Conservation (phyloP, 805 yeast species). For the Priceomyces carsonii region DNA sequence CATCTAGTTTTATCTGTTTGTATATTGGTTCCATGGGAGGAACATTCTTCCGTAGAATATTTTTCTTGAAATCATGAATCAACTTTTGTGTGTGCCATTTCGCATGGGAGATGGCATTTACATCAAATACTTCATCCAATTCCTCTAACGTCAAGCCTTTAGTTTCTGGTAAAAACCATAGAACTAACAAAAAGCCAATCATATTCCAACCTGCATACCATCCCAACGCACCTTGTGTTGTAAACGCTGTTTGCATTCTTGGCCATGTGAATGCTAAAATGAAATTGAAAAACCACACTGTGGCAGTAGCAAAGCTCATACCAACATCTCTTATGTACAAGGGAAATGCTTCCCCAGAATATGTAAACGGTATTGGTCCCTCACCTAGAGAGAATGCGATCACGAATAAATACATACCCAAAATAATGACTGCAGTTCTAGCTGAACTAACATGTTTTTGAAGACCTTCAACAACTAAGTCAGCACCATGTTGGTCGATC, state of each 20-base stretch:
- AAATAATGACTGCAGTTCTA: conserved; percentile 48
- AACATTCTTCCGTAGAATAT: conserved; percentile 47
- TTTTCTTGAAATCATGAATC: conserved; percentile 45
- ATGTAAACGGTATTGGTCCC: conserved; percentile 84
- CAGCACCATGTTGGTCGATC: conserved; percentile 31
- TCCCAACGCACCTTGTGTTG: conserved; percentile 82
- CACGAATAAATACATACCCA: conserved; percentile 71
- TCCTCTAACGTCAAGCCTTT: conserved; percentile 73
- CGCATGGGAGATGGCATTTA: conserved; percentile 61
- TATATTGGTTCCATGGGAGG: conserved; percentile 57
- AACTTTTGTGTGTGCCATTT: conserved; percentile 32
- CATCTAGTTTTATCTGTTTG: conserved; percentile 57
- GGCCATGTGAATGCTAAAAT: conserved; percentile 78
- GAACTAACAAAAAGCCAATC: conserved; percentile 60
- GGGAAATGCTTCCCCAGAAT: conserved; percentile 77
- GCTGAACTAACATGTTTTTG: conserved; percentile 1
- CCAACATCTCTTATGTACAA: conserved; percentile 73
- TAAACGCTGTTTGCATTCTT: conserved; percentile 62
- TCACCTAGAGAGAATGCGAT: conserved; percentile 75
- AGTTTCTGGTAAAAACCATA: conserved; percentile 39
- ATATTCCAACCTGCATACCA: conserved; percentile 82
- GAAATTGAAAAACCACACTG: conserved; percentile 67
- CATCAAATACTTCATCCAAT: conserved; percentile 70
- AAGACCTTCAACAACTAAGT: too few species aligned
- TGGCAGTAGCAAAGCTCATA: conserved; percentile 71